A percentile compares a stretch with the other conserved stretches of the same genome.
These are phyloP conservation scores for Calonectria pseudoreteaudii DNA, from an alignment of 2,329 filamentous ascomycete species.

Conservation along the genomic window DNA sequence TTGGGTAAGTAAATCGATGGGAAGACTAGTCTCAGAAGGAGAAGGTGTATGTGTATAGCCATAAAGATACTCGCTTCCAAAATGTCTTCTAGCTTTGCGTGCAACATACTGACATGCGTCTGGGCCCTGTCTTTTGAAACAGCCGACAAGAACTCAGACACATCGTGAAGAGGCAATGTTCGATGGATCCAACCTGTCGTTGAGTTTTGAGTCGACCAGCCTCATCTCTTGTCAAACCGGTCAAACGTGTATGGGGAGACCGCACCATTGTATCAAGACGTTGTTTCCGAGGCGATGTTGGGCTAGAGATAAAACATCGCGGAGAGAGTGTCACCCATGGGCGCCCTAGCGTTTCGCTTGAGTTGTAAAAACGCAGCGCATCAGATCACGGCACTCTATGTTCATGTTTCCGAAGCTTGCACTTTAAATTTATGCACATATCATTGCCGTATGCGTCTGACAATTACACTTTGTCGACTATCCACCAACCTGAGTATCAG, in stretches of 20 bases:
- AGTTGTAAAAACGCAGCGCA: neutral
- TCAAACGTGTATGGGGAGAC: neutral
- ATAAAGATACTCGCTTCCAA: neutral
- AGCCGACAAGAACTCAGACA: neutral
- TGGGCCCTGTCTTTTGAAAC: neutral
- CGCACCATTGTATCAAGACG: neutral
- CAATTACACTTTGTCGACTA: neutral
- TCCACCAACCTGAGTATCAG: neutral
- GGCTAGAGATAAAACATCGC: neutral
- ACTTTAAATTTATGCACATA: neutral
- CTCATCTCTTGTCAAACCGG: neutral
- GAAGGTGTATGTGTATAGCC: neutral
- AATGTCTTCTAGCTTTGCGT: neutral
- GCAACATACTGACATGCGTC: neutral
- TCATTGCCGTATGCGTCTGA: neutral
- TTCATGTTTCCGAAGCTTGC: neutral
- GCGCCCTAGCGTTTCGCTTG: neutral
- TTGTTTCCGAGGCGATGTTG: neutral
- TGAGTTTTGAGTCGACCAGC: neutral
- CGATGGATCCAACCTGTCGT: neutral
- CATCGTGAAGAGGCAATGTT: neutral
- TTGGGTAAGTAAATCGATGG: neutral
- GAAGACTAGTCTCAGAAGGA: neutral
- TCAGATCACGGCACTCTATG: neutral
- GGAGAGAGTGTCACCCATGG: neutral